Conservation (phyloP, 179 eudicot genomes). For the Patellifolia procumbens region DNA sequence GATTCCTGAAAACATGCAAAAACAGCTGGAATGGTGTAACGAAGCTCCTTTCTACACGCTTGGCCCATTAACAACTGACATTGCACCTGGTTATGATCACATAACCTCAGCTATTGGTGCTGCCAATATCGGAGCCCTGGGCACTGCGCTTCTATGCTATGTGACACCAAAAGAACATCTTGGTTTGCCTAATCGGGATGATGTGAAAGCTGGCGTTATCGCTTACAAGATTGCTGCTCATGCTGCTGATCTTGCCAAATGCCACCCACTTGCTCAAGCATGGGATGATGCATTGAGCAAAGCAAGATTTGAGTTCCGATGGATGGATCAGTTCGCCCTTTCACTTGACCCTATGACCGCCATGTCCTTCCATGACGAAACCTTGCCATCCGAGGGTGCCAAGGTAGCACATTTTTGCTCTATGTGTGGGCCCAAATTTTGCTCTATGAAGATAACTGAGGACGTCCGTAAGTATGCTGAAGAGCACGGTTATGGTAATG, state of each 20-base stretch:
- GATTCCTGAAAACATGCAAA: conserved; percentile 98
- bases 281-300: conserved; percentile 98
- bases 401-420: conserved; percentile 99
- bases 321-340: conserved; percentile 97
- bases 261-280: conserved; percentile 83
- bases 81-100: conserved; percentile 99
- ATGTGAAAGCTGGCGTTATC: conserved; percentile 93
- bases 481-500: conserved; percentile 93
- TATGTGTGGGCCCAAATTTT: conserved; percentile 98
- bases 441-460: conserved; percentile 98
- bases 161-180: conserved; percentile 99
- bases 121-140: conserved; percentile 96
- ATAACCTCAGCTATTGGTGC: conserved; percentile 99
- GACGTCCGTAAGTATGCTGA: conserved; percentile 96
- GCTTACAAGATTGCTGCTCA: conserved; percentile 98
- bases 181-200: conserved; percentile 92
- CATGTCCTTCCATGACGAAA: conserved; percentile 95
- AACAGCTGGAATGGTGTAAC: conserved; percentile 96
- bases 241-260: conserved; percentile 94
- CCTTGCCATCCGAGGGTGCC: conserved; percentile 93
- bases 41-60: conserved; percentile 99
- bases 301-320: conserved; percentile 94
- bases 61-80: conserved; percentile 94
- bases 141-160: conserved; percentile 93
- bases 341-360: conserved; percentile 97